Conservation (phyloP, 75 land plant species). For the Picea glauca region DNA sequence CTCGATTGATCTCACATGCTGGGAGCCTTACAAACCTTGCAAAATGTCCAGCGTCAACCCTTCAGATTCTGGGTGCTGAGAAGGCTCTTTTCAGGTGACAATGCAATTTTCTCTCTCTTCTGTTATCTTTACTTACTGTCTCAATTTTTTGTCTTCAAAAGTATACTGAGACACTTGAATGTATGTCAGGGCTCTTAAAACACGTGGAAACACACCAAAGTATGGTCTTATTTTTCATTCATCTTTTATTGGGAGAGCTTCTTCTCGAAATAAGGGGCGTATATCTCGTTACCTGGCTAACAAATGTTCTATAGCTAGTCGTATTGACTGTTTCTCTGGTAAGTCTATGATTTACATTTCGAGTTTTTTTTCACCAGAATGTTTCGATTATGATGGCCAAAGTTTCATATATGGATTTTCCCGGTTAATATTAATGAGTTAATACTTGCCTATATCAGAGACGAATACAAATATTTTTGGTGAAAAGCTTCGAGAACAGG, state of each 20-base stretch:
- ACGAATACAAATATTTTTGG: conserved; percentile 70
- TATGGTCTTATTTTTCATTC: conserved; percentile 98
- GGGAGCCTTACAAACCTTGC: conserved; percentile 97
- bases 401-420: neutral
- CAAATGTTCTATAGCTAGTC: conserved; percentile 93
- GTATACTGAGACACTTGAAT: neutral
- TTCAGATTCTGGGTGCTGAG: conserved; percentile 99
- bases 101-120: neutral
- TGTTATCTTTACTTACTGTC: no score
- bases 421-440: neutral
- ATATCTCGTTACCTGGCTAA: conserved; percentile 98
- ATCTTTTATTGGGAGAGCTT: conserved; percentile 91
- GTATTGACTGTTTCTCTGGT: conserved; percentile 96
- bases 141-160: no score
- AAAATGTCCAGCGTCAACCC: conserved; percentile 95
- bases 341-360: neutral
- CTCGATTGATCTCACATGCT: conserved; percentile 98
- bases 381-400: neutral
- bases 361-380: neutral
- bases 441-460: conserved; percentile 38
- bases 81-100: conserved; percentile 96
- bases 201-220: conserved; percentile 89
- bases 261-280: conserved; percentile 85
- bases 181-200: conserved; percentile 76
- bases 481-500: conserved; percentile 90